Evolutionary conservation across 306 rosid species (phyloP).

Genomic region (Vigna nakashimae): DNA sequence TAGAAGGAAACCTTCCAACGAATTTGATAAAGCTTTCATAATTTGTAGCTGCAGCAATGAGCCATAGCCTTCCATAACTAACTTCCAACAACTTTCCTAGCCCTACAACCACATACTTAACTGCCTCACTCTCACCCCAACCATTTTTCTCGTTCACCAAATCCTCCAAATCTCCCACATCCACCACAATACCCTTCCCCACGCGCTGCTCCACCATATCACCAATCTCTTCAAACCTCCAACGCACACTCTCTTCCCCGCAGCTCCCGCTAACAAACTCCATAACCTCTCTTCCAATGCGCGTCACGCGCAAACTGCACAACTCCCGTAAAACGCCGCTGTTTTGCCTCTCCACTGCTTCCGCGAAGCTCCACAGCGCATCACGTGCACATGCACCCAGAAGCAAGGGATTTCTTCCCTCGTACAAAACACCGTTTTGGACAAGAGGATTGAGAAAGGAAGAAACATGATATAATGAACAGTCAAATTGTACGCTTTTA

Average conservation of each 20-base stretch:
- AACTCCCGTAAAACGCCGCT: not conserved
- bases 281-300: not conserved
- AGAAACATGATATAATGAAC: too few species aligned
- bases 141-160: not conserved
- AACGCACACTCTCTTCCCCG: not conserved
- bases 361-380: not conserved
- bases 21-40: not conserved
- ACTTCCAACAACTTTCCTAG: not conserved
- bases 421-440: too few species aligned
- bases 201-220: not conserved
- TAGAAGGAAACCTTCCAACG: not conserved
- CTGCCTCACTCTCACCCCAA: not conserved
- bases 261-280: not conserved
- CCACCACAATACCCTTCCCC: not conserved
- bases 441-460: too few species aligned
- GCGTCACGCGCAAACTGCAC: not conserved
- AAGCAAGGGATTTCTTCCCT: not conserved
- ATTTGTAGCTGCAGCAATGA: not conserved
- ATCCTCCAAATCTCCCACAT: not conserved
- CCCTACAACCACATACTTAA: not conserved
- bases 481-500: too few species aligned
- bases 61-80: not conserved
- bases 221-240: not conserved
- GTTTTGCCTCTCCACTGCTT: not conserved
- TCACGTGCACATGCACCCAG: not conserved